Evolutionary conservation across 75 land plant genomes (phyloP).

Genomic region (Picea glauca): DNA sequence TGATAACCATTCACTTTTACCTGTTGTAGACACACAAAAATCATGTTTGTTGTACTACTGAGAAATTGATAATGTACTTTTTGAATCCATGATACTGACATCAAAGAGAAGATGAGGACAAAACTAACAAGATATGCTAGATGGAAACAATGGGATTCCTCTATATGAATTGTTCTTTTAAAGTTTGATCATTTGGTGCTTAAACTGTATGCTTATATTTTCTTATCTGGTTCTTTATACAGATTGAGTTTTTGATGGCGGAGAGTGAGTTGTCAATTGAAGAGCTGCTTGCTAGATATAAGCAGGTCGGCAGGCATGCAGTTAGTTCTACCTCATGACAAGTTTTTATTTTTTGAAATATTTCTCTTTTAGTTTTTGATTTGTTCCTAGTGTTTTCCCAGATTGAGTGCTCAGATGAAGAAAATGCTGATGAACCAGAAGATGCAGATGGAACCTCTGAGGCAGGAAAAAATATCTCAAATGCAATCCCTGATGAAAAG

Average conservation of each 20-base stretch:
- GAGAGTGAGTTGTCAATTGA: slow-evolving; percentile 88
- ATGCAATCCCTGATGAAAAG: neutral
- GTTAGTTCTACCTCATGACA: neutral
- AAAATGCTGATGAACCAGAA: slow-evolving; percentile 15
- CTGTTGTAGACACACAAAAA: neutral
- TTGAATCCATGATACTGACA: neutral
- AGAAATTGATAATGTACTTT: neutral
- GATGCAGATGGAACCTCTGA: slow-evolving; percentile 12
- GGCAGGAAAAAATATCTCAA: slow-evolving; percentile 9
- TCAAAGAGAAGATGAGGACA: neutral
- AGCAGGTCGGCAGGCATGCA: slow-evolving; percentile 41
- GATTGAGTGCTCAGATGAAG: slow-evolving; percentile 14
- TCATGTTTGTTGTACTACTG: no score
- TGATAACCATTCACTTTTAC: neutral
- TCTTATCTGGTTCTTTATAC: slow-evolving; percentile 7
- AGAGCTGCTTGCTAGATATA: slow-evolving; percentile 77
- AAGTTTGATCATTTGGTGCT: neutral
- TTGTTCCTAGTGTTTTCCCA: neutral
- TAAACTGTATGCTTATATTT: neutral
- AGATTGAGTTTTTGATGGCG: slow-evolving; percentile 65
- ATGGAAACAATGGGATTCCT: neutral
- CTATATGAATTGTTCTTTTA: neutral
- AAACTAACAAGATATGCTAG: neutral
- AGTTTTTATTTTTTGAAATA: neutral
- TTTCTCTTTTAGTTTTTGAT: neutral